A percentile compares a stretch with the other conserved stretches of the same genome.
Evolutionary conservation across 2,329 filamentous ascomycete genomes (phyloP).

Genomic region (Myriosclerotinia scirpicola): DNA sequence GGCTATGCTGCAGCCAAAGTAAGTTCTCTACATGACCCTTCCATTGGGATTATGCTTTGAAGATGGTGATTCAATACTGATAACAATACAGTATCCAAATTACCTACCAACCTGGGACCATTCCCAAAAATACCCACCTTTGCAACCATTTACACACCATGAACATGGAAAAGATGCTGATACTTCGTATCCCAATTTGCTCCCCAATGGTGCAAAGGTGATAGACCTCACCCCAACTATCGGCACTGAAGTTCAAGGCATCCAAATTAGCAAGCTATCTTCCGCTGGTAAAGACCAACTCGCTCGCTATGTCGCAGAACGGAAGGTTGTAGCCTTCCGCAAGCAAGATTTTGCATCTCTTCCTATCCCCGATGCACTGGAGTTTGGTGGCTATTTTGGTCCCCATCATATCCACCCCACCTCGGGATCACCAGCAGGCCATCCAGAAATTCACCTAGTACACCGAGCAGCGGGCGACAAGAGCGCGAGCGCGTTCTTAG

Average conservation of each 20-base stretch:
- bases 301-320: slow-evolving; percentile 69
- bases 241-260: slow-evolving; percentile 66
- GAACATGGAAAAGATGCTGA: slow-evolving; percentile 75
- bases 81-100: slow-evolving; percentile 55
- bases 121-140: slow-evolving; percentile 61
- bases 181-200: slow-evolving; percentile 63
- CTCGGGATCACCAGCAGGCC: slow-evolving; percentile 67
- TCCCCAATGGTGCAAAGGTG: slow-evolving; percentile 52
- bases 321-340: slow-evolving; percentile 77
- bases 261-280: slow-evolving; percentile 67
- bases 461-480: slow-evolving; percentile 61
- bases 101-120: slow-evolving; percentile 72
- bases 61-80: background rate
- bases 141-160: slow-evolving; percentile 66
- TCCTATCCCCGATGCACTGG: slow-evolving; percentile 64
- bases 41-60: too few species aligned
- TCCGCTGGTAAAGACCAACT: slow-evolving; percentile 73
- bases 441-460: slow-evolving; percentile 73
- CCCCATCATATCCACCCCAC: slow-evolving; percentile 78
- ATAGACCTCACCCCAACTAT: slow-evolving; percentile 68
- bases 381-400: slow-evolving; percentile 74
- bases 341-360: slow-evolving; percentile 69
- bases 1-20: too few species aligned
- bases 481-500: slow-evolving; percentile 59
- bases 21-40: too few species aligned